Percentiles rank a stretch among this genome's conserved stretches.
These are phyloP conservation scores for Ensete glaucum DNA, from an alignment of 176 grass and related monocot genomes.

Conservation along the genomic window DNA sequence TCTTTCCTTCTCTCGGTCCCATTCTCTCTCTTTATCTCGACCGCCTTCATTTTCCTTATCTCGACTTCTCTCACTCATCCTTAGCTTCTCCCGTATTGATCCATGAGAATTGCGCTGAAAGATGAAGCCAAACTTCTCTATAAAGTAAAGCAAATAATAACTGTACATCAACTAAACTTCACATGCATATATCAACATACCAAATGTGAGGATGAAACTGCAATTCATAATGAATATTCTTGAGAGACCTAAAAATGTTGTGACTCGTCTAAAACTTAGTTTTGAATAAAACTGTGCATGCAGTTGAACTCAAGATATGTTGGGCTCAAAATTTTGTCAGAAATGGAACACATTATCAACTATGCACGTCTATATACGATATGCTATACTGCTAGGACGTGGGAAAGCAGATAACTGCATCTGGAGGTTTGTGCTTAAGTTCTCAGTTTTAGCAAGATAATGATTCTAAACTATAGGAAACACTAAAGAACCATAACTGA, in stretches of 20 bases:
- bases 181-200: background rate
- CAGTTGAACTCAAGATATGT: too few relatives aligned
- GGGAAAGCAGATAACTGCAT: too few relatives aligned
- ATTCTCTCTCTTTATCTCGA: constrained; percentile 10
- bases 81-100: background rate
- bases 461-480: too few relatives aligned
- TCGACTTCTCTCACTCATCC: constrained; percentile 7
- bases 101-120: constrained; percentile 1
- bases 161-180: background rate
- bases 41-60: constrained; percentile 1
- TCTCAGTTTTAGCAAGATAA: too few relatives aligned
- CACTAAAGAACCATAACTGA: too few relatives aligned
- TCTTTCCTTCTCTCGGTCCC: constrained; percentile 10
- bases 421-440: too few relatives aligned
- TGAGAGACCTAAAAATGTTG: background rate
- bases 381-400: too few relatives aligned
- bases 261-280: too few relatives aligned
- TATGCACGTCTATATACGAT: too few relatives aligned
- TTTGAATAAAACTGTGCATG: too few relatives aligned
- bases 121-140: background rate
- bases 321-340: too few relatives aligned
- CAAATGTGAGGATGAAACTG: background rate
- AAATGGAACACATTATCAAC: too few relatives aligned
- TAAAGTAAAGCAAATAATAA: background rate
- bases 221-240: background rate